Percentiles rank a stretch among this genome's conserved stretches.
Evolutionary conservation across 2,329 filamentous ascomycete genomes (phyloP).

Genomic region (Chalaropsis thielavioides): DNA sequence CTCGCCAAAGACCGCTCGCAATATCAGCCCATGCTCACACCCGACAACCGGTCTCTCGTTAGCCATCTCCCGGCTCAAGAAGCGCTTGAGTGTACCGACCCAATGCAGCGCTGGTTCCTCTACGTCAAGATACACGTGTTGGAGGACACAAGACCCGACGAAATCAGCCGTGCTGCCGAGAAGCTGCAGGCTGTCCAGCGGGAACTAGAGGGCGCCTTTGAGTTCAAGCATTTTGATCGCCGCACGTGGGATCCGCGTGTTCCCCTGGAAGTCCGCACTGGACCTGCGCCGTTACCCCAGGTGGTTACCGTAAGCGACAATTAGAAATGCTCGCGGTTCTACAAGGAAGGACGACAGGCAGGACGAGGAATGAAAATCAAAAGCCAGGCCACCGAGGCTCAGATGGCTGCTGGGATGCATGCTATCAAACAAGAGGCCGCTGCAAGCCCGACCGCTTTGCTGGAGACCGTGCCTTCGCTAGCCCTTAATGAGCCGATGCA

Average conservation of each 20-base stretch:
- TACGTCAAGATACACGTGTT: slow-evolving; percentile 38
- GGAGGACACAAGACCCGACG: slow-evolving; percentile 44
- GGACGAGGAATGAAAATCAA: not conserved
- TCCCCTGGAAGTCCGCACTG: slow-evolving; percentile 26
- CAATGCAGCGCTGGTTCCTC: slow-evolving; percentile 39
- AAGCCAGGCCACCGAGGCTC: not conserved
- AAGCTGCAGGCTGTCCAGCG: slow-evolving; percentile 32
- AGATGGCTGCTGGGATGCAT: not conserved
- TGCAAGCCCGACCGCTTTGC: not conserved
- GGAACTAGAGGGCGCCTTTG: slow-evolving; percentile 38
- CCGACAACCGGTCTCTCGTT: slow-evolving; percentile 18
- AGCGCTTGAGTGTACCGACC: slow-evolving; percentile 34
- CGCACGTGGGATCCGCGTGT: slow-evolving; percentile 39
- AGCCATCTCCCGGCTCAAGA: slow-evolving; percentile 33
- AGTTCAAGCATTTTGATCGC: slow-evolving; percentile 38
- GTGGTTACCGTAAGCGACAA: slow-evolving; percentile 19
- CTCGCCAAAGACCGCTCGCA: slow-evolving; percentile 26
- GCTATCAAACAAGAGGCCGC: not conserved
- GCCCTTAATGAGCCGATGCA: not conserved
- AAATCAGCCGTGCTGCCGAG: slow-evolving; percentile 41
- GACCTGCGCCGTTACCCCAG: slow-evolving; percentile 25
- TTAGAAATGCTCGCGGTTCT: slow-evolving; percentile 8
- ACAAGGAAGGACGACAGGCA: not conserved
- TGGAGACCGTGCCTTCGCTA: not conserved
- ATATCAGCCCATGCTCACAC: slow-evolving; percentile 22